Base-by-base conservation (phyloP, 1,284 basidiomycete genomes). In the Ustilago trichophora region DNA sequence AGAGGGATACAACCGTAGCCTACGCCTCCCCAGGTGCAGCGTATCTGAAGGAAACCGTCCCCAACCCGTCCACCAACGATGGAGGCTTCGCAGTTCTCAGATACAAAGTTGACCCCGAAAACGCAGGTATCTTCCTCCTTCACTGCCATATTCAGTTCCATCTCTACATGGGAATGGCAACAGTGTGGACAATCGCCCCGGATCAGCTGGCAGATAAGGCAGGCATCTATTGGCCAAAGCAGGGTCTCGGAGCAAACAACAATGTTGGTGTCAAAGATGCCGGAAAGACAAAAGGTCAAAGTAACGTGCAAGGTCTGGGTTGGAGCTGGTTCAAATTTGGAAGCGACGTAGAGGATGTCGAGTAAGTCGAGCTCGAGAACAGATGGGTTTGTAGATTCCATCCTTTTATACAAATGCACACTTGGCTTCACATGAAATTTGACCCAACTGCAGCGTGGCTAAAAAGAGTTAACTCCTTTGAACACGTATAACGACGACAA, bases 161-260 rank as follows among this genome's bases (percentile, higher is more conserved):
- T 40, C 33, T 64, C 3, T 33, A 52, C 5, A 77, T 77, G 73
- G 75, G 75, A 16, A 77, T 77, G 75, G 51, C 48, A 0, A 62
- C 59, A 1, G 62, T 60, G 0, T 68, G 64, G 63, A 50, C 63
- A 2, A 40, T 77, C 4, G 67, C 45, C 1, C 54, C 63, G 0
- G 37, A 57, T 2, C 4, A 44, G 7, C 33, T 73, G 2, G 43
- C 29, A 7, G 18, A 54, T 11, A 16, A 35, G 4, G 27, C 22
- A 6, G 38, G 42, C 2, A 25, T 41, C 12, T 54, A 62, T 32
- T 46, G 42, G 51, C 50, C 46, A 3, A 49, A 34, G 27, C 27
- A 29, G 15, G 18, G 22, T 6, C n/a, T n/a, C n/a, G n/a, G n/a
- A n/a, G n/a, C n/a, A n/a, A n/a, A n/a, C n/a, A n/a, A n/a, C n/a